phyloP scores from a whole-genome alignment of 2,329 filamentous ascomycete species.

The Polytolypa hystricis region DNA sequence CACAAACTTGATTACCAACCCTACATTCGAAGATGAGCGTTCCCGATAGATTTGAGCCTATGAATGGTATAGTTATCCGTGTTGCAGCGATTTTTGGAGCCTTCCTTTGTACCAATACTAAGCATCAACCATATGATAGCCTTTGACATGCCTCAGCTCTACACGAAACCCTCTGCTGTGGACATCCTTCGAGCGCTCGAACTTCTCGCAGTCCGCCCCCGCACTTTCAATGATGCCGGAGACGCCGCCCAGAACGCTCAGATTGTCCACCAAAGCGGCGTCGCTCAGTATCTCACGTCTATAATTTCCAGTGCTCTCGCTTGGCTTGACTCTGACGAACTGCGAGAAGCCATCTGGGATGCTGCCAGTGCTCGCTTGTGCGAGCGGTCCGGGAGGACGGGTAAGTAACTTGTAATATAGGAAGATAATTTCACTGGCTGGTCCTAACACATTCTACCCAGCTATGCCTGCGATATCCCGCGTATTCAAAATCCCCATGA shows the following conservation, averaged over 20 bases:
- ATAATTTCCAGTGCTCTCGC: slow-evolving; percentile 35
- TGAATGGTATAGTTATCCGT: no score
- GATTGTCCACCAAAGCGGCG: slow-evolving; percentile 28
- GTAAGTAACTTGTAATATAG: slow-evolving; percentile 35
- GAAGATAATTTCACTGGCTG: not conserved
- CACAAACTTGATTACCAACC: no score
- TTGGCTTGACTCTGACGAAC: slow-evolving; percentile 36
- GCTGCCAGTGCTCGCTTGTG: slow-evolving; percentile 68
- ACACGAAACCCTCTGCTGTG: slow-evolving; percentile 58
- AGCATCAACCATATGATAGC: no score
- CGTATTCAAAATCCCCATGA: slow-evolving; percentile 45
- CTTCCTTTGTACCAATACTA: no score
- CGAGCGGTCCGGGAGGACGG: slow-evolving; percentile 71
- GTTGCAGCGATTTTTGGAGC: no score
- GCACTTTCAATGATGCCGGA: slow-evolving; percentile 27
- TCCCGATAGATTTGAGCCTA: no score
- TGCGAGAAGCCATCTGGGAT: slow-evolving; percentile 50
- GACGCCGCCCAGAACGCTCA: slow-evolving; percentile 19
- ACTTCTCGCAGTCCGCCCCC: slow-evolving; percentile 54
- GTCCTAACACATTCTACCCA: slow-evolving; percentile 12
- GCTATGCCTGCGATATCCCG: slow-evolving; percentile 55
- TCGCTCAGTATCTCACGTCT: slow-evolving; percentile 36
- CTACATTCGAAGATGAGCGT: no score
- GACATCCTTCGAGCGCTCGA: slow-evolving; percentile 56
- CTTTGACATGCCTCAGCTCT: slow-evolving; percentile 70